Percentiles rank a stretch among this genome's conserved stretches.
Evolutionary conservation across 2,329 filamentous ascomycete genomes (phyloP).

Genomic region (Arthrobotrys musiformis): DNA sequence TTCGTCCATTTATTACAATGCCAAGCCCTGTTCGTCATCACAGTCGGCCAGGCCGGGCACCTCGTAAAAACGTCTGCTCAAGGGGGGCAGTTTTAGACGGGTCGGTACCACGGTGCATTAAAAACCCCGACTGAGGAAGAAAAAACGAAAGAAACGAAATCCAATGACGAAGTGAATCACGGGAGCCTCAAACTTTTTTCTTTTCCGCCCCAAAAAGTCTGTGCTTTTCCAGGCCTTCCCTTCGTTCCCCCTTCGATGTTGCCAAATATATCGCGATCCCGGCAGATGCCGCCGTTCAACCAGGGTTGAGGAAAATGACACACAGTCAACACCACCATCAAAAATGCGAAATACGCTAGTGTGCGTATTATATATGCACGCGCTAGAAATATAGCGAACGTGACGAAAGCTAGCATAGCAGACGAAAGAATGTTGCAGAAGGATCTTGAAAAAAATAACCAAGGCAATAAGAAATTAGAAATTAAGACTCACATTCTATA

Average conservation of each 20-base stretch:
- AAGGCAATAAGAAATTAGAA: neutral
- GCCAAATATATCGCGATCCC: slow-evolving; percentile 6
- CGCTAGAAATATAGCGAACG: neutral
- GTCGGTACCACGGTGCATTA: neutral
- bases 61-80: no score
- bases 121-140: neutral
- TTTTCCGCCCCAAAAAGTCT: neutral
- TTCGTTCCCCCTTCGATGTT: neutral
- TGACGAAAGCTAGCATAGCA: neutral
- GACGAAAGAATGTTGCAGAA: neutral
- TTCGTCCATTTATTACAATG: neutral
- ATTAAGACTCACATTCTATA: slow-evolving; percentile 39
- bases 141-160: no score
- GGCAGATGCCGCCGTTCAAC: neutral
- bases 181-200: neutral
- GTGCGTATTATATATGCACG: no score
- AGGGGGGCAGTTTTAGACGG: no score
- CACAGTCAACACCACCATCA: neutral
- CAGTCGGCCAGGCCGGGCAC: neutral
- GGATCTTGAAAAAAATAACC: neutral
- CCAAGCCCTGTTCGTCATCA: neutral
- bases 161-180: slow-evolving; percentile 8
- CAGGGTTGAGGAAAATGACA: neutral
- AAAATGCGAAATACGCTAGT: neutral
- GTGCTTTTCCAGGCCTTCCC: slow-evolving; percentile 17